Evolutionary conservation across 352 stramenopile genomes (phyloP).

Genomic region (Globisporangium rhizosaccharum): DNA sequence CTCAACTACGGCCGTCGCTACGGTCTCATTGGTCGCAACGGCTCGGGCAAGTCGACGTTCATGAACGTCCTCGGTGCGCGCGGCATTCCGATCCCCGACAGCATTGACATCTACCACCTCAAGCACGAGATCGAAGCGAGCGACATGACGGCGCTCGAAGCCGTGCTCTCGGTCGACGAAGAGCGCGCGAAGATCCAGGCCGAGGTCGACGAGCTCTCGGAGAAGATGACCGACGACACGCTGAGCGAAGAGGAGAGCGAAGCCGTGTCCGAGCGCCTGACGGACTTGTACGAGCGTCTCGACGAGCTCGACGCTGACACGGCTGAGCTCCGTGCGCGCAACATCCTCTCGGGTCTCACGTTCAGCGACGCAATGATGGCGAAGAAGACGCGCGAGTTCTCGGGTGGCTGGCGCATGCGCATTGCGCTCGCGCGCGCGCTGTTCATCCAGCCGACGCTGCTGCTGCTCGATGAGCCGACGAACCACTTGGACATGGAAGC

Average conservation of each 20-base stretch:
- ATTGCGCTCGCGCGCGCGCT: constrained; percentile 95
- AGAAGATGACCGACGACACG: constrained; percentile 86
- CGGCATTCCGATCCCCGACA: constrained; percentile 92
- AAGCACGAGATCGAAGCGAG: constrained; percentile 95
- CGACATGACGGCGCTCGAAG: constrained; percentile 93
- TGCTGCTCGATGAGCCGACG: constrained; percentile 94
- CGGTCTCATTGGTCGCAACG: constrained; percentile 95
- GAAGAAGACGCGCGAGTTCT: constrained; percentile 93
- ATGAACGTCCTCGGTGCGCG: constrained; percentile 95
- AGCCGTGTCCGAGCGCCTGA: constrained; percentile 89
- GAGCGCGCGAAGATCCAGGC: constrained; percentile 90
- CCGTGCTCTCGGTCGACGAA: constrained; percentile 94
- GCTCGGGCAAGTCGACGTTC: constrained; percentile 95
- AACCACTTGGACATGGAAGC: constrained; percentile 97
- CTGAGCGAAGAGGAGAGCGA: constrained; percentile 84
- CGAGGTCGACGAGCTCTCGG: constrained; percentile 91
- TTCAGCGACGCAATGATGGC: constrained; percentile 95
- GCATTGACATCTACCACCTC: constrained; percentile 96
- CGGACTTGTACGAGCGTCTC: constrained; percentile 92
- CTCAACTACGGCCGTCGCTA: constrained; percentile 98
- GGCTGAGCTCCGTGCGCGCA: constrained; percentile 89
- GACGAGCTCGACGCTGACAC: constrained; percentile 94
- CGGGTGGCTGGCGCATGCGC: constrained; percentile 95
- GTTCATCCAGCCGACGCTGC: constrained; percentile 95
- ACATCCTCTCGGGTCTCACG: constrained; percentile 94